Percentiles rank a stretch among this genome's conserved stretches.
These are phyloP conservation scores for Eutrema heterophyllum DNA, from an alignment of 345 rosid genomes.

Conservation along the genomic window DNA sequence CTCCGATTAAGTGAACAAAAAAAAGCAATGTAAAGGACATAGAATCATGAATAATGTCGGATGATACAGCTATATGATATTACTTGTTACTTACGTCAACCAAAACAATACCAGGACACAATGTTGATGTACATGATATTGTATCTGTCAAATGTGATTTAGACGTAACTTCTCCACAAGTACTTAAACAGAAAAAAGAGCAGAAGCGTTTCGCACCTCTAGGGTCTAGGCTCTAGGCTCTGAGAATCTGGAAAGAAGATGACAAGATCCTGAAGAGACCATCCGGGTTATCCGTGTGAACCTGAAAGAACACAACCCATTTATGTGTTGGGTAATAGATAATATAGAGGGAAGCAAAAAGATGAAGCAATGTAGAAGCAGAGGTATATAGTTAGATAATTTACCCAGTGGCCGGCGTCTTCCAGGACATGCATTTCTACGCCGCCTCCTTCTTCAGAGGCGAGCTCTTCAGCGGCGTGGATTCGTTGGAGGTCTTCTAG, in stretches of 20 bases:
- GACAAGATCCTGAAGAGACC: slow-evolving; percentile 89
- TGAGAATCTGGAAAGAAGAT: slow-evolving; percentile 61
- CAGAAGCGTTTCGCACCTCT: neutral
- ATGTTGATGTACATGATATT: neutral
- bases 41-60: slow-evolving; percentile 14
- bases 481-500: slow-evolving; percentile 86
- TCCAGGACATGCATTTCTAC: slow-evolving; percentile 96
- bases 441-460: slow-evolving; percentile 83
- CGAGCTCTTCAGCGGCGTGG: slow-evolving; percentile 87
- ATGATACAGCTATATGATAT: slow-evolving; percentile 14
- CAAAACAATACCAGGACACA: slow-evolving; percentile 3
- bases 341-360: slow-evolving; percentile 1
- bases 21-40: neutral
- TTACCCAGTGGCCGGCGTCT: slow-evolving; percentile 98
- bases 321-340: neutral
- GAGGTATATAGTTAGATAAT: neutral
- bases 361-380: slow-evolving; percentile 4
- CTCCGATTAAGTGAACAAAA: neutral
- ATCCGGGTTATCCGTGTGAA: slow-evolving; percentile 91
- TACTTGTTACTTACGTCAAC: slow-evolving; percentile 2
- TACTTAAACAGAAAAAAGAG: neutral
- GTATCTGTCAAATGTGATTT: neutral
- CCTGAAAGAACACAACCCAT: slow-evolving; percentile 36
- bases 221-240: slow-evolving; percentile 10
- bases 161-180: neutral